Conservation (phyloP, 2,329 filamentous ascomycete species). For the Calonectria montana region DNA sequence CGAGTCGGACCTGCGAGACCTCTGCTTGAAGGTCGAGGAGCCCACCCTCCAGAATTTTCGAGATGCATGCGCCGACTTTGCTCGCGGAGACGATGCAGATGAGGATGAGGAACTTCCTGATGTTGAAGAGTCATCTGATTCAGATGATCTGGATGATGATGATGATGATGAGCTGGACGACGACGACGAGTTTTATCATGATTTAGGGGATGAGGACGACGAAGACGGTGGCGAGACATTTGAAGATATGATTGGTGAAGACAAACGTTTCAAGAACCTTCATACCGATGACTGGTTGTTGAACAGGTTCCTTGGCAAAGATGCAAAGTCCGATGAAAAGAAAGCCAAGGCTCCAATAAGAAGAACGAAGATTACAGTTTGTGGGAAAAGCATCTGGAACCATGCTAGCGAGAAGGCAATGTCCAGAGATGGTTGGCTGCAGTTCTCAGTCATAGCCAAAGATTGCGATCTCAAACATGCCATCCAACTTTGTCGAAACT, state of each 20-base stretch:
- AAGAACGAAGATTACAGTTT: conserved; percentile 40
- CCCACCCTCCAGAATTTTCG: conserved; percentile 43
- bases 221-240: conserved; percentile 8
- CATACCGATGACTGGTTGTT: conserved; percentile 38
- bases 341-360: conserved; percentile 5
- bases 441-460: conserved; percentile 46
- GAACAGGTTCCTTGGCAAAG: conserved; percentile 18
- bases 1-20: conserved; percentile 41
- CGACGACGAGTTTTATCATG: not conserved
- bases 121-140: not conserved
- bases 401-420: conserved; percentile 44
- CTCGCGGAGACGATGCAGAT: conserved; percentile 36
- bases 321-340: not conserved
- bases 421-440: conserved; percentile 46
- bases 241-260: conserved; percentile 30
- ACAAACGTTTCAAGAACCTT: conserved; percentile 33
- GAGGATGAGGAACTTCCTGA: conserved; percentile 13
- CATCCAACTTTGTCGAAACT: conserved; percentile 45
- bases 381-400: conserved; percentile 44
- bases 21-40: conserved; percentile 42
- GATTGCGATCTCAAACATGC: conserved; percentile 44
- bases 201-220: not conserved
- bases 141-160: conserved; percentile 20
- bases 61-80: conserved; percentile 46
- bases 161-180: conserved; percentile 33